phyloP scores from a whole-genome alignment of 176 grass and related monocot species.

The Eragrostis nindensis region DNA sequence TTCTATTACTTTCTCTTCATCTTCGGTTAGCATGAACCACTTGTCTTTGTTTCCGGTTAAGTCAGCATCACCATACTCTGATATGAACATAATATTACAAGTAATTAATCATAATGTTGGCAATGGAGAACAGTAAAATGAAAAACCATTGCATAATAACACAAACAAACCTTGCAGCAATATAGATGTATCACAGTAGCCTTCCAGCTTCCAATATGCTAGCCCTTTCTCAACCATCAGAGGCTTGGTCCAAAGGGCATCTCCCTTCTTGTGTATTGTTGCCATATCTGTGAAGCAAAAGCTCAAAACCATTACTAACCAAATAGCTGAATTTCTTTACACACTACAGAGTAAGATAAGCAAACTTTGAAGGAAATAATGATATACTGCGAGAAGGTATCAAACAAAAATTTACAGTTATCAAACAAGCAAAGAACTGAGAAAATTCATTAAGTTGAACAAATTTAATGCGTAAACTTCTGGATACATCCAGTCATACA shows the following conservation, averaged over 20 bases:
- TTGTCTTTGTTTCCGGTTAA: constrained; percentile 38
- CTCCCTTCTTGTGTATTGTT: constrained; percentile 47
- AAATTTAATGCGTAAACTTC: constrained; percentile 28
- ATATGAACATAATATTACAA: constrained; percentile 30
- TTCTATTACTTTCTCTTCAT: constrained; percentile 50
- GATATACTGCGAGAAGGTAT: background rate
- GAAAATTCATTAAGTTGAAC: constrained; percentile 20
- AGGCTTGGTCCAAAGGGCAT: constrained; percentile 57
- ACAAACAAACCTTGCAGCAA: constrained; percentile 50
- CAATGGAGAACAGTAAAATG: background rate
- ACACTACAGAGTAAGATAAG: constrained; percentile 21
- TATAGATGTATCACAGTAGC: constrained; percentile 37
- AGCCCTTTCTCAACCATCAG: constrained; percentile 37
- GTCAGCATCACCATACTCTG: constrained; percentile 40
- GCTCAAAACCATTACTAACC: constrained; percentile 2
- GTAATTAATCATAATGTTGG: constrained; percentile 19
- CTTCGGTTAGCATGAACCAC: constrained; percentile 52
- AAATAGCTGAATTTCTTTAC: constrained; percentile 6
- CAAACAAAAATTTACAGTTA: constrained; percentile 20
- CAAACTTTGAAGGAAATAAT: background rate
- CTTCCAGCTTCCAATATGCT: constrained; percentile 53
- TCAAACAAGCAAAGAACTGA: constrained; percentile 20
- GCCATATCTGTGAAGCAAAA: constrained; percentile 31
- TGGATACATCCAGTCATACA: constrained; percentile 35
- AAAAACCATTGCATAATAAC: constrained; percentile 22